Conservation (phyloP, 768 basidiomycete genomes). For the Lactarius deliciosus region DNA sequence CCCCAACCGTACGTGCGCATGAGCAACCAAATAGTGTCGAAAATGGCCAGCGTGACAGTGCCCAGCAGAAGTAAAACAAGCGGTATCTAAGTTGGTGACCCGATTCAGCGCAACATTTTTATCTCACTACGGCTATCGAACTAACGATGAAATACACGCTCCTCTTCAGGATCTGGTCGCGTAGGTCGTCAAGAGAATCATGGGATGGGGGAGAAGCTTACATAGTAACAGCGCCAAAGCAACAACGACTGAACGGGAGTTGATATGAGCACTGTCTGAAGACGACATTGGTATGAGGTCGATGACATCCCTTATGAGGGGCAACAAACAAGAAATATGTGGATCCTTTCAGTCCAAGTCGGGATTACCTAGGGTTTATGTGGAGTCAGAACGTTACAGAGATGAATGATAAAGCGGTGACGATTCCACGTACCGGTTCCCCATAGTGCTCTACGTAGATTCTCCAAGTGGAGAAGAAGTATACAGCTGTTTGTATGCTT, state of each 20-base stretch:
- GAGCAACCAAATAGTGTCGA: background rate
- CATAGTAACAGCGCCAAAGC: constrained; percentile 15
- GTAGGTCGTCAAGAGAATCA: background rate
- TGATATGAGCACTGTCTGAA: constrained; percentile 9
- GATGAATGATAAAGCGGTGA: background rate
- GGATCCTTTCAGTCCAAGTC: background rate
- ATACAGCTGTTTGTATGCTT: constrained; percentile 9
- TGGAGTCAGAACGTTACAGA: background rate
- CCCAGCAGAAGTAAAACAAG: constrained; percentile 7
- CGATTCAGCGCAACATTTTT: background rate
- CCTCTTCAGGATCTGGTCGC: constrained; percentile 1
- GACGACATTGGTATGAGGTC: background rate
- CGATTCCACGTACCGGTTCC: background rate
- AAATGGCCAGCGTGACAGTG: background rate
- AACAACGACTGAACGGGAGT: constrained; percentile 12
- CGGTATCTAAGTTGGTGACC: background rate
- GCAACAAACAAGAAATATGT: constrained; percentile 4
- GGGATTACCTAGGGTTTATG: background rate
- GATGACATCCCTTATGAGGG: background rate
- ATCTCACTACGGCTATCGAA: background rate
- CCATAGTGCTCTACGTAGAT: constrained; percentile 5
- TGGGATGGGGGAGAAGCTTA: background rate
- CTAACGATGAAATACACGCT: constrained; percentile 7
- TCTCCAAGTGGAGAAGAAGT: constrained; percentile 7
- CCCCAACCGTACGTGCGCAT: background rate